Conservation (phyloP, 805 yeast genomes). For the Starmerella bombicola region DNA sequence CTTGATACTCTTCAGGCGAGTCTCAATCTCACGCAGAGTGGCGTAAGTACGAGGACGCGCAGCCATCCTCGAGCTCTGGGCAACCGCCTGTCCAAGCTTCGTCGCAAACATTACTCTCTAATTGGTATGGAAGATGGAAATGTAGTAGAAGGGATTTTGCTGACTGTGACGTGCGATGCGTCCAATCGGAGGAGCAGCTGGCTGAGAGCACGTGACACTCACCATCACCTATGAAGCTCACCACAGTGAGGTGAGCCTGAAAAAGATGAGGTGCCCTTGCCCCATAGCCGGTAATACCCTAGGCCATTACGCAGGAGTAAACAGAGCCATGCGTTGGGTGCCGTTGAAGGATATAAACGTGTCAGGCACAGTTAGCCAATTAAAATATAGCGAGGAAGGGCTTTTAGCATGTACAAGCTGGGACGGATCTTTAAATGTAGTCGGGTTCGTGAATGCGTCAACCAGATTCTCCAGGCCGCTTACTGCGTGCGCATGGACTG, state of each 20-base stretch:
- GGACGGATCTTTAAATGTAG: slow-evolving; percentile 10
- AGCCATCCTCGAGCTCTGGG: slow-evolving; percentile 7
- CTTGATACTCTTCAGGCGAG: slow-evolving; percentile 94
- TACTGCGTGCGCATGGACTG: slow-evolving; percentile 7
- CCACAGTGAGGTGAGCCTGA: no score
- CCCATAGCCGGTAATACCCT: no score
- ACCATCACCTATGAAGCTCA: background rate
- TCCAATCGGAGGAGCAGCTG: background rate
- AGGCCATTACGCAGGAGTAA: no score
- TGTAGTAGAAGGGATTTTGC: slow-evolving; percentile 1
- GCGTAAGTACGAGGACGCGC: slow-evolving; percentile 50
- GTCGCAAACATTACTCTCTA: slow-evolving; percentile 13
- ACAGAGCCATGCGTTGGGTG: slow-evolving; percentile 6
- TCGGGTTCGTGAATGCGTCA: background rate
- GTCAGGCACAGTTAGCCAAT: slow-evolving; percentile 2
- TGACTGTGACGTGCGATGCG: slow-evolving; percentile 2
- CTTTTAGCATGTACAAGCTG: slow-evolving; percentile 11
- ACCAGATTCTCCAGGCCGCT: slow-evolving; percentile 8
- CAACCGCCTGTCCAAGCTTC: slow-evolving; percentile 15
- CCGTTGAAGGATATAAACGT: background rate
- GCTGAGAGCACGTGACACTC: background rate
- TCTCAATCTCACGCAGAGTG: slow-evolving; percentile 96
- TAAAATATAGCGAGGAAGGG: slow-evolving; percentile 2
- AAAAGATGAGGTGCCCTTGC: no score
- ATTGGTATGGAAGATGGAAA: background rate